Percentiles rank a stretch among this genome's conserved stretches.
Conservation (phyloP, 768 basidiomycete genomes). For the Leccinum aurantiacum region DNA sequence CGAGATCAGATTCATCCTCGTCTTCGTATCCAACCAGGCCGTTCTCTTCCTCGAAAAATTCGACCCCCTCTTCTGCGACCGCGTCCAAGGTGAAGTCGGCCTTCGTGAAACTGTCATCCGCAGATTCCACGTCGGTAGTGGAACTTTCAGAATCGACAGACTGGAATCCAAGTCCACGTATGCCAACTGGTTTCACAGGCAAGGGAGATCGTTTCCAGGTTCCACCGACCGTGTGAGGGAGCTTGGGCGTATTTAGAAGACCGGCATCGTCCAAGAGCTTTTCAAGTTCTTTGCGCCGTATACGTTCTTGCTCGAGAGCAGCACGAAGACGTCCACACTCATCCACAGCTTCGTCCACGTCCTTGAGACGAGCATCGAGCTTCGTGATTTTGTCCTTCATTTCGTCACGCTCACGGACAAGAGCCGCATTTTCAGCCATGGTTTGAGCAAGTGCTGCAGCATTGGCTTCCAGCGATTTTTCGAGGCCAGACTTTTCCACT, state of each 20-base stretch:
- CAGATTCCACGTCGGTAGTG: constrained; percentile 65
- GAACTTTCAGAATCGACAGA: constrained; percentile 69
- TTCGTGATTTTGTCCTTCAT: constrained; percentile 31
- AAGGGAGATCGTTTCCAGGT: constrained; percentile 16
- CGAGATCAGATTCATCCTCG: constrained; percentile 57
- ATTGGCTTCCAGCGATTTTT: constrained; percentile 45
- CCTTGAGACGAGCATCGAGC: constrained; percentile 33
- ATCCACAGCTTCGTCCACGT: constrained; percentile 24
- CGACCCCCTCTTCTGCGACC: constrained; percentile 56
- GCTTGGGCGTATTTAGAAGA: constrained; percentile 47
- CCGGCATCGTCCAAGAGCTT: constrained; percentile 47
- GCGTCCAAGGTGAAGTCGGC: constrained; percentile 51
- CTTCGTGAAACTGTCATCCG: constrained; percentile 43
- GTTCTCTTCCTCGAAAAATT: constrained; percentile 45
- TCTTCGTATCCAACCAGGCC: constrained; percentile 69
- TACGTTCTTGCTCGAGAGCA: constrained; percentile 41
- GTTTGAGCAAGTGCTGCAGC: constrained; percentile 30
- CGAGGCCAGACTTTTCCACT: constrained; percentile 60
- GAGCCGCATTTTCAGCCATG: constrained; percentile 24
- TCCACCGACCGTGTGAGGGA: constrained; percentile 17
- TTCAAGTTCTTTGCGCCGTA: constrained; percentile 49
- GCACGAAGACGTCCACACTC: constrained; percentile 29
- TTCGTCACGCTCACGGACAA: constrained; percentile 30
- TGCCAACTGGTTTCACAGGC: constrained; percentile 25
- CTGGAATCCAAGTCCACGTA: constrained; percentile 47